Evolutionary conservation across 2,329 filamentous ascomycete genomes (phyloP), one percentile per base, ranked within the genome.

Genomic region (Sphaerulina musiva): DNA sequence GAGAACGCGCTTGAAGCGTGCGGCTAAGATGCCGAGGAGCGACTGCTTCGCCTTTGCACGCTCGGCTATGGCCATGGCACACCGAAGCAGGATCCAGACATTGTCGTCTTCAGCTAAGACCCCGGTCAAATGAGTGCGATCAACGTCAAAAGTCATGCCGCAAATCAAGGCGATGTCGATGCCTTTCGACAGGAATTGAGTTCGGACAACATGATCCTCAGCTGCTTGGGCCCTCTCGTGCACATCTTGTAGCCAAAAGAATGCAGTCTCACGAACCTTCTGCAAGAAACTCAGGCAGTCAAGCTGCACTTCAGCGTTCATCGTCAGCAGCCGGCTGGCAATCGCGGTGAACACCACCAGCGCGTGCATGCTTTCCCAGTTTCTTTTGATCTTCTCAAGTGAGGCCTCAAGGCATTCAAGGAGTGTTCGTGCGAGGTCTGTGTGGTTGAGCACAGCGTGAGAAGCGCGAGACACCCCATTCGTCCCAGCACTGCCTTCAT

Each of bases 81-180:
- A 52, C 20, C 63, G 55, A 2, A 65, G 17, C 6, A 66, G 48
- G 1, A 57, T 46, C 5, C 62, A 59, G 1, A 53, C 47, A 5
- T 62, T 57, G 1, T 46, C 11, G 9, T n/a, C 26, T 1, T 36
- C 51, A n/a, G 45, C 45, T 1, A 69, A 53, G 2, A 61, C 53
- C 6, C 56, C 49, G 17, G 48, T 46, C 1, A 65, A 40, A 48
- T 53, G 59, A 7, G 40, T 38, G 38, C 47, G 54, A 47, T 61
- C 62, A 1, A 61, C 59, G 42, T 69, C 64, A 50, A 78, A 78
- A 0, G 78, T 80, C 2, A 72, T 68, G 23, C 74, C 70, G 48
- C 81, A 85, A 0, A 86, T 68, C 0, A 86, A 56, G 0, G 82
- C 76, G 0, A 81, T 76, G 67, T 76, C 77, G 0, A 85, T 72